These are phyloP conservation scores for Aphanomyces astaci DNA, from an alignment of 352 stramenopile genomes.

Conservation along the genomic window DNA sequence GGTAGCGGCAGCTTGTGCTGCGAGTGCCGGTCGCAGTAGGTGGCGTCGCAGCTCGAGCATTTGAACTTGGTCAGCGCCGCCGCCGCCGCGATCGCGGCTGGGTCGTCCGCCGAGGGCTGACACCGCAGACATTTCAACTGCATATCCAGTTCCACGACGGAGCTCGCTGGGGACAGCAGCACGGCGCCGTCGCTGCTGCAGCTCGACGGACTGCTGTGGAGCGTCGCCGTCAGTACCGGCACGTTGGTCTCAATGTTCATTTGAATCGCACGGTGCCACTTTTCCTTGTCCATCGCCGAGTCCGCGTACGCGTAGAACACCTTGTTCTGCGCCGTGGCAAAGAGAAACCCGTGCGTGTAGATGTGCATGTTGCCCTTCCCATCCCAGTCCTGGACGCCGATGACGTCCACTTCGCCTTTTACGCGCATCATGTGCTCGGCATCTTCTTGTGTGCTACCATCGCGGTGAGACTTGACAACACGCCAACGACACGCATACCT, in stretches of 20 bases:
- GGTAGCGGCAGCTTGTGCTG: slow-evolving; percentile 69
- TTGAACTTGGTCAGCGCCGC: slow-evolving; percentile 26
- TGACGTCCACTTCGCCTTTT: slow-evolving; percentile 80
- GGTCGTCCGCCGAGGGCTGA: background rate
- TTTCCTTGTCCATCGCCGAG: slow-evolving; percentile 84
- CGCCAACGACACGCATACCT: slow-evolving; percentile 26
- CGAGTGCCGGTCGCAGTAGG: slow-evolving; percentile 80
- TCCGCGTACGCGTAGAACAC: slow-evolving; percentile 85
- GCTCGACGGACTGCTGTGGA: slow-evolving; percentile 1
- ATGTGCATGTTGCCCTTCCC: slow-evolving; percentile 89
- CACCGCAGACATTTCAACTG: slow-evolving; percentile 5
- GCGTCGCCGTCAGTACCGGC: slow-evolving; percentile 39
- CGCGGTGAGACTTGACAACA: too few relatives aligned
- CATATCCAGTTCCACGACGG: background rate
- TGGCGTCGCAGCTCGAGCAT: slow-evolving; percentile 69
- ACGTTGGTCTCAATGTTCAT: slow-evolving; percentile 78
- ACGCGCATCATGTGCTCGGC: slow-evolving; percentile 83
- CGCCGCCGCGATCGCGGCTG: background rate
- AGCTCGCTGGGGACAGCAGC: slow-evolving; percentile 8
- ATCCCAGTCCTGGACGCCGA: slow-evolving; percentile 87
- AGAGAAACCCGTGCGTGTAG: slow-evolving; percentile 84
- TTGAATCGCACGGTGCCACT: slow-evolving; percentile 84
- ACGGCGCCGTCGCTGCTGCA: background rate
- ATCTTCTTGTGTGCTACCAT: slow-evolving; percentile 86
- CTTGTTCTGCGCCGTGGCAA: slow-evolving; percentile 82